These are phyloP conservation scores for Globisporangium paroecandrum DNA, from an alignment of 352 stramenopile species.

Conservation along the genomic window DNA sequence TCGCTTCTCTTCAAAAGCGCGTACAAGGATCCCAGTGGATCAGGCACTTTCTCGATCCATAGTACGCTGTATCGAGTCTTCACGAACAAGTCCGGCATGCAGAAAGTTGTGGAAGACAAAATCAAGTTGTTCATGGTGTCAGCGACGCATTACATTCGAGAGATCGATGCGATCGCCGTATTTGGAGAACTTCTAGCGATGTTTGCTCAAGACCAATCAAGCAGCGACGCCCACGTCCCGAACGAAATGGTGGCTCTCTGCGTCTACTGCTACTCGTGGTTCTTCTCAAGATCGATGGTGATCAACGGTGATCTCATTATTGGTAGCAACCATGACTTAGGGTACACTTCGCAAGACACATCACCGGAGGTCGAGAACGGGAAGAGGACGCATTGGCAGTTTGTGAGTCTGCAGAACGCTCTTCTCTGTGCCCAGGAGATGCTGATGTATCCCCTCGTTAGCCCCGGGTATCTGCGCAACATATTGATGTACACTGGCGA, in stretches of 20 bases:
- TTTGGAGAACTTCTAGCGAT: conserved; percentile 66
- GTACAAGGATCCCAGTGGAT: conserved; percentile 7
- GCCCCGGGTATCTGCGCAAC: conserved; percentile 51
- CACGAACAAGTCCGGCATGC: conserved; percentile 46
- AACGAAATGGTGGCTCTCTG: conserved; percentile 52
- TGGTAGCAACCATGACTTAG: conserved; percentile 4
- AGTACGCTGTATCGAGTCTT: conserved; percentile 43
- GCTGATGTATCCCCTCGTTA: conserved; percentile 66
- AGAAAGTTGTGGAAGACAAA: conserved; percentile 48
- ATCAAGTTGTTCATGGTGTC: conserved; percentile 64
- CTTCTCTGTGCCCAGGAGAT: conserved; percentile 68
- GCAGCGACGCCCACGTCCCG: conserved; percentile 32
- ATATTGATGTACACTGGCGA: conserved; percentile 50
- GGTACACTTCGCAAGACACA: neutral
- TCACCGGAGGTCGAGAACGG: conserved; percentile 15
- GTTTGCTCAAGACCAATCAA: conserved; percentile 23
- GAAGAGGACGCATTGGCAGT: conserved; percentile 54
- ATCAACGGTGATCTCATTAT: conserved; percentile 33
- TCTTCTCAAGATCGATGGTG: conserved; percentile 65
- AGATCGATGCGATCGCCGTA: conserved; percentile 57
- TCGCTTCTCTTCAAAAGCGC: conserved; percentile 44
- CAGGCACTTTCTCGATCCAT: conserved; percentile 37
- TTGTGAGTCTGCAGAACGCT: conserved; percentile 45
- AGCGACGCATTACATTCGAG: conserved; percentile 44
- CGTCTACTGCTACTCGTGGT: conserved; percentile 51